Evolutionary conservation across 2,329 filamentous ascomycete species (phyloP).

Genomic region (Fusarium cyanostomum): DNA sequence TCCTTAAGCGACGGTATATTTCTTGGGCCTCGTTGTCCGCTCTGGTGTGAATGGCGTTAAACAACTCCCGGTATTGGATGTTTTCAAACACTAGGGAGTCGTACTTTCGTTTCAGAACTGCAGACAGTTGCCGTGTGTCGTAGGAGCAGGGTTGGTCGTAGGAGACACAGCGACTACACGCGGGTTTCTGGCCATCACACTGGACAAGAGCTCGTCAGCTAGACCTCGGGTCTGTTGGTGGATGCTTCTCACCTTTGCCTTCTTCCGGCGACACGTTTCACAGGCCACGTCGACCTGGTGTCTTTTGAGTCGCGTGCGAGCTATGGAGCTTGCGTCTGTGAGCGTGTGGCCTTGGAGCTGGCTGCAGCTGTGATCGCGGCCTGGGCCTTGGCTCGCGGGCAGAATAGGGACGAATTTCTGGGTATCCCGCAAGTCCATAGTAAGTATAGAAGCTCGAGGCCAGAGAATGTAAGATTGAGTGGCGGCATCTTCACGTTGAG

Average conservation of each 20-base stretch:
- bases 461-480: too few species aligned
- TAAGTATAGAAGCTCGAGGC: too few species aligned
- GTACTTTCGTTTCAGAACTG: slow-evolving; percentile 14
- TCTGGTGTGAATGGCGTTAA: slow-evolving; percentile 11
- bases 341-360: too few species aligned
- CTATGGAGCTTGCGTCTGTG: too few species aligned
- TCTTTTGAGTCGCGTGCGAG: neutral
- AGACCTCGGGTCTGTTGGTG: neutral
- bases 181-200: slow-evolving; percentile 17
- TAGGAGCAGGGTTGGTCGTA: slow-evolving; percentile 9
- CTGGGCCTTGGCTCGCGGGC: too few species aligned
- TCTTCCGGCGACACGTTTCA: slow-evolving; percentile 18
- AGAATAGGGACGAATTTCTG: too few species aligned
- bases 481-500: too few species aligned
- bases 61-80: slow-evolving; percentile 20
- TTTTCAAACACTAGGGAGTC: slow-evolving; percentile 13
- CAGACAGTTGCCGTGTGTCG: neutral
- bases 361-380: too few species aligned
- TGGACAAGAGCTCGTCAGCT: neutral
- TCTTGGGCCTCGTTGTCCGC: slow-evolving; percentile 13
- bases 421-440: too few species aligned
- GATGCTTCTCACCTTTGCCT: slow-evolving; percentile 5
- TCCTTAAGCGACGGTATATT: slow-evolving; percentile 6
- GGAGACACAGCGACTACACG: slow-evolving; percentile 12
- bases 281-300: slow-evolving; percentile 11